phyloP scores from a whole-genome alignment of 495 filamentous ascomycete species.

The Penicillium verhagenii region DNA sequence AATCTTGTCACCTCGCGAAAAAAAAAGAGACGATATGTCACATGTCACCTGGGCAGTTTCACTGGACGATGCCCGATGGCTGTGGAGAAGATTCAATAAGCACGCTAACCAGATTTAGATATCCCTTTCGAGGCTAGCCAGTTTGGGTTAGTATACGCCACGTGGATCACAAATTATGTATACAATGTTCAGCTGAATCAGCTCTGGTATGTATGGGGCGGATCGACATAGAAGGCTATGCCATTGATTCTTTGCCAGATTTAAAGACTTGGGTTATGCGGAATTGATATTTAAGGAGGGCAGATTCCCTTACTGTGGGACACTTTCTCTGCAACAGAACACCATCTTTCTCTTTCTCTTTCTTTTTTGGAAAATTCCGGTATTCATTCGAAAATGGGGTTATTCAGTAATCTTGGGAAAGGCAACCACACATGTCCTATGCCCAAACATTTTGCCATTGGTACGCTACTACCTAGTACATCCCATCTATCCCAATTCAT shows the following conservation, averaged over 20 bases:
- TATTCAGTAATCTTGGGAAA: background rate
- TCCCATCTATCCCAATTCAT: background rate
- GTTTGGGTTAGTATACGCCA: background rate
- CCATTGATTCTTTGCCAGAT: background rate
- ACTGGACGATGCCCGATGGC: too few relatives aligned
- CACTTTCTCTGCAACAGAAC: background rate
- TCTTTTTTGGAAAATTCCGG: too few relatives aligned
- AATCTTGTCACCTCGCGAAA: too few relatives aligned
- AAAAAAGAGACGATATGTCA: too few relatives aligned
- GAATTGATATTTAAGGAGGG: too few relatives aligned
- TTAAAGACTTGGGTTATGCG: too few relatives aligned
- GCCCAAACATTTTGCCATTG: background rate
- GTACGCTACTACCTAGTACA: background rate
- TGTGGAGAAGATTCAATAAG: background rate
- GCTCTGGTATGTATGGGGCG: too few relatives aligned
- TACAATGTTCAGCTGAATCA: background rate
- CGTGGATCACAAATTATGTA: too few relatives aligned
- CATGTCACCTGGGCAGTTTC: too few relatives aligned
- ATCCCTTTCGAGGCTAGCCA: background rate
- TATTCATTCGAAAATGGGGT: background rate
- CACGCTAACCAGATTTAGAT: background rate
- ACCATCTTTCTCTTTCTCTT: too few relatives aligned
- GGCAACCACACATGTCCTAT: conserved; percentile 4
- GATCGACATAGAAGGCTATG: background rate
- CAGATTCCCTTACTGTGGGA: too few relatives aligned